Evolutionary conservation across 257 asterid genomes (phyloP).

Genomic region (Jaltomata sinuosa): DNA sequence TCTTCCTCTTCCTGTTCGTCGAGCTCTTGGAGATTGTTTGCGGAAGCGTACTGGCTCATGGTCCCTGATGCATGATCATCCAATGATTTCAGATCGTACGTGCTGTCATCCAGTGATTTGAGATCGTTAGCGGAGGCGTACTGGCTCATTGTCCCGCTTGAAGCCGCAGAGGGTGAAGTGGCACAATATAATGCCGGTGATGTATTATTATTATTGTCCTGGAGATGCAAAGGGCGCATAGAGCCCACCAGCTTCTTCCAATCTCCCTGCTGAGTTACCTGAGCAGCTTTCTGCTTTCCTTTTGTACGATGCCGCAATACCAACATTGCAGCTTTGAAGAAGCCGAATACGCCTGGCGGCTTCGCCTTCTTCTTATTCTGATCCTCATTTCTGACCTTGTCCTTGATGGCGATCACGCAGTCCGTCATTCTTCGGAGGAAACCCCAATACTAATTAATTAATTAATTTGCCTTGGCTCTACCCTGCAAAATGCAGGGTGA

Average conservation of each 20-base stretch:
- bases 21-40: slow-evolving; percentile 37
- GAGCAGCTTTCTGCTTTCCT: background rate
- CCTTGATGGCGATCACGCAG: background rate
- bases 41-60: slow-evolving; percentile 50
- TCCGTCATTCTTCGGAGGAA: background rate
- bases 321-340: slow-evolving; percentile 10
- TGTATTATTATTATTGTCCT: background rate
- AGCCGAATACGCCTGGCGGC: background rate
- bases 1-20: slow-evolving; percentile 22
- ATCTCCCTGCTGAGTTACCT: background rate
- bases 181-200: background rate
- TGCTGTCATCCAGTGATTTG: slow-evolving; percentile 35
- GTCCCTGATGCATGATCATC: slow-evolving; percentile 30
- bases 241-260: slow-evolving; percentile 18
- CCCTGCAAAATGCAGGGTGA: slow-evolving; percentile 6
- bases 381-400: background rate
- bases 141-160: slow-evolving; percentile 36
- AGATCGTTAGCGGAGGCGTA: slow-evolving; percentile 49
- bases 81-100: slow-evolving; percentile 37
- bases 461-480: background rate
- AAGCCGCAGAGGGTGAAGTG: slow-evolving; percentile 3
- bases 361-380: background rate
- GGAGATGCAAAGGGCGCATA: slow-evolving; percentile 19
- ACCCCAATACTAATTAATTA: background rate
- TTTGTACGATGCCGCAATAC: background rate